Evolutionary conservation across 2,329 filamentous ascomycete species (phyloP), one percentile per base, ranked within the genome.

Genomic region (Westerdykella sp.): DNA sequence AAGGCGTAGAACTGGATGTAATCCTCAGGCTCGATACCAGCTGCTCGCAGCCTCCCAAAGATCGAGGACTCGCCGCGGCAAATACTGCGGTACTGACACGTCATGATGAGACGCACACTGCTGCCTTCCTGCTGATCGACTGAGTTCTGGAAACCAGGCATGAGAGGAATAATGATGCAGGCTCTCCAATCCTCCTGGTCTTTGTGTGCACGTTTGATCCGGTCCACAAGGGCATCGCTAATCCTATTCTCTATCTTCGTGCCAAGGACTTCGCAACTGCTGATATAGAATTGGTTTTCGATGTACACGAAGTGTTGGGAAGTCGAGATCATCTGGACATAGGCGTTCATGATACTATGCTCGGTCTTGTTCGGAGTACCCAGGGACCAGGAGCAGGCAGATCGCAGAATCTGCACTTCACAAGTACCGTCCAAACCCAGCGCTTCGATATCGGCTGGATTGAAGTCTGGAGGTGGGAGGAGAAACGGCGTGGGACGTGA

Each of bases 241-340:
- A 98, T 96, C 52, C 84, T 82, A 66, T 98, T 98, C 64, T 88
- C 79, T 50, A 98, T 93, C 62, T 83, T 87, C 11, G 85, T 87
- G 41, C 85, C 86, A 55, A 95, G 82, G 5, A 90, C 89, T 59
- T 93, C 85, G 40, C 87, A 93, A 53, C 87, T 95, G 30, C 87
- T 94, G 65, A 98, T 86, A 72, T 95, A 98, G 69, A 97, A 98
- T 62, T 98, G 93, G 62, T 98, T 98, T 66, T 98, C 93, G 53
- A 97, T 95, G 68, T 98, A 97, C 40, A 97, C 87, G 59, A 96
- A 95, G 65, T 97, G 93, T 38, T 98, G 88, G 1, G 89, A 96
- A 51, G 91, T 85, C 52, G 93, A 84, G 54, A 98, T 98, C 73
- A 95, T 81, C 64, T 94, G 93, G 54, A 94, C 79, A 60, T 97